Conservation (phyloP, 2,329 filamentous ascomycete genomes). For the Talaromyces sp. region DNA sequence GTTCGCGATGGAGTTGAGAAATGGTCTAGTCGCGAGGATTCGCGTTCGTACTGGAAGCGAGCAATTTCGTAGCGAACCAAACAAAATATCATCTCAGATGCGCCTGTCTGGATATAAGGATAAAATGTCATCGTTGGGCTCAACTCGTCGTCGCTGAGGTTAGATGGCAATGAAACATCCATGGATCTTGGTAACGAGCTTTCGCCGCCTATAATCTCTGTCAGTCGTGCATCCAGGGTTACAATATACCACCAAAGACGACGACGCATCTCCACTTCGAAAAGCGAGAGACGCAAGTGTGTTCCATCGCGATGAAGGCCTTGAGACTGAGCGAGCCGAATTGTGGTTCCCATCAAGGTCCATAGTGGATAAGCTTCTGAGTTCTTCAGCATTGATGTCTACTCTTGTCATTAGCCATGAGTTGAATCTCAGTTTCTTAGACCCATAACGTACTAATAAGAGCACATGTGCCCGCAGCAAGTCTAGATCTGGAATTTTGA, state of each 20-base stretch:
- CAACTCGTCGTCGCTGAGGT: constrained; percentile 48
- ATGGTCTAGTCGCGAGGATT: neutral
- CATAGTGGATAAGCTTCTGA: constrained; percentile 1
- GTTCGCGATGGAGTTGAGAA: neutral
- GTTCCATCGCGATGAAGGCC: constrained; percentile 46
- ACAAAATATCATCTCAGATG: constrained; percentile 49
- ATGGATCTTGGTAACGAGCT: constrained; percentile 33
- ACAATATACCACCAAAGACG: constrained; percentile 47
- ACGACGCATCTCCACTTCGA: constrained; percentile 48
- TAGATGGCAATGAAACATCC: constrained; percentile 44
- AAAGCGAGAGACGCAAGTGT: constrained; percentile 40
- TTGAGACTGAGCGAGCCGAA: constrained; percentile 1
- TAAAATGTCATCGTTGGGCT: constrained; percentile 41
- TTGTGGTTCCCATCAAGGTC: neutral
- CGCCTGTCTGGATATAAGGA: constrained; percentile 43
- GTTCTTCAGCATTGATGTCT: constrained; percentile 2
- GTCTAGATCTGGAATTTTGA: neutral
- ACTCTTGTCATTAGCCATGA: neutral
- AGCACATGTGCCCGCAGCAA: neutral
- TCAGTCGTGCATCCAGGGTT: constrained; percentile 41
- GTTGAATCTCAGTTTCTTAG: neutral
- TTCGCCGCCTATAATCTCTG: constrained; percentile 40
- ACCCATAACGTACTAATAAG: neutral
- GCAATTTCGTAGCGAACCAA: constrained; percentile 42
- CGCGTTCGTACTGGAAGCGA: neutral